Base-by-base conservation (phyloP, 1,139 yeast genomes). In the Pneumocystis sp. region DNA sequence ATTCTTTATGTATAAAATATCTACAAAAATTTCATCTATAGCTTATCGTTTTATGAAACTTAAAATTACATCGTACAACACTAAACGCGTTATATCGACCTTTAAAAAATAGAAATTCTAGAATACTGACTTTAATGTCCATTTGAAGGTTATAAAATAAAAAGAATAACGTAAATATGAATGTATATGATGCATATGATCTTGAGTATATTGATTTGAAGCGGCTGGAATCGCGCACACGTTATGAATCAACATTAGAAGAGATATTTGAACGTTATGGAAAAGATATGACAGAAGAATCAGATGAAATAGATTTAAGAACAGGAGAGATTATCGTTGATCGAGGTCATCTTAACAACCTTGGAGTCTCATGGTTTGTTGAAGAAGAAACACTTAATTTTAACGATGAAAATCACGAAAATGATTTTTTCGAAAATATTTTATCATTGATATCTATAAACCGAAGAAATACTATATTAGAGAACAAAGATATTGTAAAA, bases 131-230 rank as follows among this genome's bases (percentile, higher is more conserved):
- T 21, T 12, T 19, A 25, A 25, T 12, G 17, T 50, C 4, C 3
- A 50, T n/a, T 25, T 50, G 10, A 50, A 50, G 10, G 4, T 1
- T 12, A 25, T 25, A 25, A 29, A 50, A 50, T 50, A 50, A 19
- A 44, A 3, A 21, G 31, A 19, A 50, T 50, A 50, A 8, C 1
- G 7, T 21, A 21, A 50, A 25, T 15, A 50, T 50, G 31, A 25
- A 15, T 29, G 29, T 29, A 25, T 50, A 25, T 50, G 34, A 50
- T 50, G 12, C n/a, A 25, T 50, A 50, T 50, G 57, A 50, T 50
- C 57, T 29, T 12, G 57, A 50, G 25, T 50, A 50, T 50, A 50
- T 50, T 15, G 81, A 82, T 3, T 77, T 80, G 61, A 75, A 62
- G 31, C 61, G 61, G 10, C 61, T 21, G 45, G 45, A 59, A 59